These are phyloP conservation scores for Trametes cingulata DNA, from an alignment of 768 basidiomycete species.

Conservation along the genomic window DNA sequence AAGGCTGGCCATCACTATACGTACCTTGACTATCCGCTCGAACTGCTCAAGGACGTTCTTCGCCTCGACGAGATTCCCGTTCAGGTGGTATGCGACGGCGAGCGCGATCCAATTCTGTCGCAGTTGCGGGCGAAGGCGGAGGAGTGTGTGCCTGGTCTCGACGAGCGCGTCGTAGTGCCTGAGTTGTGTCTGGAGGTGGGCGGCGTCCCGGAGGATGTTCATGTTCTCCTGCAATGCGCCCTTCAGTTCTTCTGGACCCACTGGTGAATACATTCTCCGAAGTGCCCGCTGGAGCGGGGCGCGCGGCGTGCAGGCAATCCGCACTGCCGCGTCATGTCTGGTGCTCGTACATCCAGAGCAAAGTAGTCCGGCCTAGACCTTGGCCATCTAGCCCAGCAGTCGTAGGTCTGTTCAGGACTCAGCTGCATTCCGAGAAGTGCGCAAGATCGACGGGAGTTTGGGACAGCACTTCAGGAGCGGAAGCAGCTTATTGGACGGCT, in stretches of 20 bases:
- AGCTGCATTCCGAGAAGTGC: no score
- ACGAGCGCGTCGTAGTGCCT: conserved; percentile 77
- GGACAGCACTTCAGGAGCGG: neutral
- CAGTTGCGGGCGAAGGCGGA: conserved; percentile 76
- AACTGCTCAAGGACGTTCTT: conserved; percentile 74
- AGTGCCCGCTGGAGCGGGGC: no score
- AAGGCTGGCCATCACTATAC: no score
- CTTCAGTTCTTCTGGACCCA: neutral
- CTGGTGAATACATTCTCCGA: no score
- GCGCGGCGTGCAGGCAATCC: no score
- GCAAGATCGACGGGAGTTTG: neutral
- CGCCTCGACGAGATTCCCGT: conserved; percentile 70
- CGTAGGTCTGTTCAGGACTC: no score
- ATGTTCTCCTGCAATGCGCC: conserved; percentile 72
- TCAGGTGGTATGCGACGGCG: conserved; percentile 86
- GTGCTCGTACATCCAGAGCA: no score
- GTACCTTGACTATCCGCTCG: conserved; percentile 68
- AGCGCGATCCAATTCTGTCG: conserved; percentile 90
- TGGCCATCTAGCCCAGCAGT: no score
- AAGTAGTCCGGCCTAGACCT: no score
- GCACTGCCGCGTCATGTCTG: no score
- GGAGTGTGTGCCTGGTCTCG: conserved; percentile 79
- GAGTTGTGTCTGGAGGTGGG: conserved; percentile 85
- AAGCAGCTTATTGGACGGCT: neutral
- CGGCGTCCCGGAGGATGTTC: conserved; percentile 89